Evolutionary conservation across 192 early-diverging fungal species (phyloP).

Genomic region (Lobulomyces angularis): DNA sequence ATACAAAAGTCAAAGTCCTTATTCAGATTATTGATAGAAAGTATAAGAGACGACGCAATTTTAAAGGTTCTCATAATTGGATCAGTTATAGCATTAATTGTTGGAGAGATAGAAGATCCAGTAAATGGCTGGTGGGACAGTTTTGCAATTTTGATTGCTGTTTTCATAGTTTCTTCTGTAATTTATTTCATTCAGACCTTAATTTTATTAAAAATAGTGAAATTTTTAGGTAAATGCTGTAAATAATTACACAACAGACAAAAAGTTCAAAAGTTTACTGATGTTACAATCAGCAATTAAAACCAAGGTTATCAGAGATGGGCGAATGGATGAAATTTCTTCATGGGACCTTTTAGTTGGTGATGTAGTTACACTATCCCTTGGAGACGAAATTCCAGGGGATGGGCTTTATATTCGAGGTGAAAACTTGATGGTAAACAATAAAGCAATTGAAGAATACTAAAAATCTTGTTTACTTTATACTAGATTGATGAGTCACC

Average conservation of each 20-base stretch:
- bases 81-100: not conserved
- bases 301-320: not conserved
- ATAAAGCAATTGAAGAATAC: no score
- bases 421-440: not conserved
- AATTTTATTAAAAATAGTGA: no score
- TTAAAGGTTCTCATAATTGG: conserved; percentile 13
- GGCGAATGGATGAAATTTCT: not conserved
- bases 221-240: no score
- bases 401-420: not conserved
- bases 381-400: not conserved
- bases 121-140: not conserved
- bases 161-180: not conserved
- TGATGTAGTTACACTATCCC: not conserved
- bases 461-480: no score
- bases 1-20: conserved; percentile 38
- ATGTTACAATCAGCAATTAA: not conserved
- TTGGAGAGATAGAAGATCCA: not conserved
- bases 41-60: conserved; percentile 46
- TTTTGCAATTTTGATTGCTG: not conserved
- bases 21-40: conserved; percentile 37
- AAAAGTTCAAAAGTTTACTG: not conserved
- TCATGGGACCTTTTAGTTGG: not conserved
- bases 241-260: not conserved
- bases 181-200: no score
- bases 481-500: conserved; percentile 1